These are phyloP conservation scores for Akebia trifoliata DNA, from an alignment of 164 flowering plant species.

Conservation along the genomic window DNA sequence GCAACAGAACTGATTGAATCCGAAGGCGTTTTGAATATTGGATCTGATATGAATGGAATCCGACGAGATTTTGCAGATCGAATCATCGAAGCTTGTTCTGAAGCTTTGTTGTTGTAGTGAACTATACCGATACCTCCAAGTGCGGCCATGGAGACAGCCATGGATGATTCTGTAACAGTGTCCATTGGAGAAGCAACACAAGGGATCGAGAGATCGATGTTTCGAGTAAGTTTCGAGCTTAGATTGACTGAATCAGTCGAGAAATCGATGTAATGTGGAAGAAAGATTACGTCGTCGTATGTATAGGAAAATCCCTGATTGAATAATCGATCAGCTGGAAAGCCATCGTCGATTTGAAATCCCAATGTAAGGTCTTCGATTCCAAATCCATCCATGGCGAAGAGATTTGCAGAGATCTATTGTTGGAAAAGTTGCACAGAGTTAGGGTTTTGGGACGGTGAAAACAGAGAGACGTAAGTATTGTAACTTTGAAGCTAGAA, in stretches of 20 bases:
- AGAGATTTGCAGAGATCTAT: too few species aligned
- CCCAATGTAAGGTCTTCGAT: too few species aligned
- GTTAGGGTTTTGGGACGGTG: too few species aligned
- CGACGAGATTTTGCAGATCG: slow-evolving; percentile 60
- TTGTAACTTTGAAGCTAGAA: too few species aligned
- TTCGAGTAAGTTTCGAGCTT: slow-evolving; percentile 55
- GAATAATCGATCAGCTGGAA: slow-evolving; percentile 59
- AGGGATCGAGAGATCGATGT: slow-evolving; percentile 58
- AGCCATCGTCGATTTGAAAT: slow-evolving; percentile 62
- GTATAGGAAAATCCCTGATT: slow-evolving; percentile 78
- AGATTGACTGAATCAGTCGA: slow-evolving; percentile 70
- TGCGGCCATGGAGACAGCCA: slow-evolving; percentile 89
- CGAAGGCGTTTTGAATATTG: slow-evolving; percentile 37
- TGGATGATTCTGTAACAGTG: slow-evolving; percentile 77
- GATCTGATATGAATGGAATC: slow-evolving; percentile 50
- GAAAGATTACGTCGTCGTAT: slow-evolving; percentile 92
- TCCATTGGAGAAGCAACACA: slow-evolving; percentile 96
- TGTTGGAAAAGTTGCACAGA: too few species aligned
- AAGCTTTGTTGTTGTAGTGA: slow-evolving; percentile 56
- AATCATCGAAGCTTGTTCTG: slow-evolving; percentile 51
- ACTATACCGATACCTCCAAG: slow-evolving; percentile 83
- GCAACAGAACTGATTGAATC: slow-evolving; percentile 34
- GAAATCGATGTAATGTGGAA: slow-evolving; percentile 88
- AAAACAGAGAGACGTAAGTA: too few species aligned
- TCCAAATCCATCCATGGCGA: too few species aligned